Conservation (phyloP, 2,329 filamentous ascomycete species). For the Fusarium kyushuense region DNA sequence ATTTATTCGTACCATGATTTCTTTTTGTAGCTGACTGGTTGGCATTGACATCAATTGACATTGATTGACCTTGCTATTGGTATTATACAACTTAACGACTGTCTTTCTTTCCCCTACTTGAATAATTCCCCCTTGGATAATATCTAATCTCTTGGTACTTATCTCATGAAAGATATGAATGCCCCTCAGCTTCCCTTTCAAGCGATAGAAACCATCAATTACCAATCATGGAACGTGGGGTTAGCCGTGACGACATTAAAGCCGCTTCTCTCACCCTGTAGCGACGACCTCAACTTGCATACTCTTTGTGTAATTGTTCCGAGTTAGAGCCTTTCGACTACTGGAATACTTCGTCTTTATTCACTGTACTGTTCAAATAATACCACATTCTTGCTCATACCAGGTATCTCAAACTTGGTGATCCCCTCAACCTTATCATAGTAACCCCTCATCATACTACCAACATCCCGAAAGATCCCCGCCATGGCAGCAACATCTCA, state of each 20-base stretch:
- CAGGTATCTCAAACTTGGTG: not conserved
- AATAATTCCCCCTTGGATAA: not conserved
- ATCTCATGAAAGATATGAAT: not conserved
- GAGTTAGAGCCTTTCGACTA: not conserved
- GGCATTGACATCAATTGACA: not conserved
- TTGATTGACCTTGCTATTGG: no score
- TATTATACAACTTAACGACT: not conserved
- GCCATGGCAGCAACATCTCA: constrained; percentile 54
- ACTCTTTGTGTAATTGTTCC: constrained; percentile 10
- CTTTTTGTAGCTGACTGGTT: constrained; percentile 10
- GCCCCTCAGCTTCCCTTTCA: constrained; percentile 16
- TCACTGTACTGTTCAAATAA: not conserved
- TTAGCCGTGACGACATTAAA: constrained; percentile 35
- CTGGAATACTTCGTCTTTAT: not conserved
- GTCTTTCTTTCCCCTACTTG: not conserved
- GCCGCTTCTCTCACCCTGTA: constrained; percentile 8
- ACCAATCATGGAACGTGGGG: constrained; percentile 41
- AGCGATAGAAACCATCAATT: constrained; percentile 23
- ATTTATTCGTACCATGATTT: not conserved
- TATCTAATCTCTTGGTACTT: not conserved
- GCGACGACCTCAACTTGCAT: constrained; percentile 21
- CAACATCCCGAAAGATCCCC: constrained; percentile 14
- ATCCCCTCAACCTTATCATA: not conserved
- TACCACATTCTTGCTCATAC: not conserved
- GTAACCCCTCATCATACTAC: constrained; percentile 31